Conservation (phyloP, 441 rosid species). For the Dalechampia spathulata region DNA sequence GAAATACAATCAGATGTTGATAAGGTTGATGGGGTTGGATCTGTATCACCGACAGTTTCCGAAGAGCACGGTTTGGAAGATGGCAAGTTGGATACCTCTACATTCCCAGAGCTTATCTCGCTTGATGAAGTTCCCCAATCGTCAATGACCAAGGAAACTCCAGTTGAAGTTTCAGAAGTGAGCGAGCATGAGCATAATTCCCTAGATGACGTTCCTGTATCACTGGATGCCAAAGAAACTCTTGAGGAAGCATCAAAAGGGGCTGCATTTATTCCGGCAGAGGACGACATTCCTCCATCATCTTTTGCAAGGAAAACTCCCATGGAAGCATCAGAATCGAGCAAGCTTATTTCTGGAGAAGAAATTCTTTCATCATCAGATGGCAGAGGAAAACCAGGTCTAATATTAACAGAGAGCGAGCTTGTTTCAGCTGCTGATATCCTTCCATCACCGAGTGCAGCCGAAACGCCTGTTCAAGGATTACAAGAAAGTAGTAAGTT, state of each 20-base stretch:
- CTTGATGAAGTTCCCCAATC: slow-evolving; percentile 17
- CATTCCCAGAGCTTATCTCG: slow-evolving; percentile 30
- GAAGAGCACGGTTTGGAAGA: slow-evolving; percentile 27
- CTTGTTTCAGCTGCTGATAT: slow-evolving; percentile 21
- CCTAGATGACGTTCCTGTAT: slow-evolving; percentile 12
- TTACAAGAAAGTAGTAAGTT: slow-evolving; percentile 40
- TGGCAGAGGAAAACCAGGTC: slow-evolving; percentile 15
- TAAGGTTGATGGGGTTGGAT: slow-evolving; percentile 13
- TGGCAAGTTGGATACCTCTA: slow-evolving; percentile 16
- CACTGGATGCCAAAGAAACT: slow-evolving; percentile 16
- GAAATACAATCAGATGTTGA: slow-evolving; percentile 23
- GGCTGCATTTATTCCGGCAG: slow-evolving; percentile 13
- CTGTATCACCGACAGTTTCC: slow-evolving; percentile 7
- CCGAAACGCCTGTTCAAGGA: slow-evolving; percentile 18
- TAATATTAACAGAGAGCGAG: slow-evolving; percentile 15
- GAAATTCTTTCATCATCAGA: slow-evolving; percentile 9
- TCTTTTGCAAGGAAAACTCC: neutral
- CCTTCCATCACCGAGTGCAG: slow-evolving; percentile 5
- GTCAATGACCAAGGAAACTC: slow-evolving; percentile 10
- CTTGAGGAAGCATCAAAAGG: slow-evolving; percentile 20
- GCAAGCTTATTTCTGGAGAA: slow-evolving; percentile 10
- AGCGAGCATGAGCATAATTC: slow-evolving; percentile 9
- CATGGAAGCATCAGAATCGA: slow-evolving; percentile 14
- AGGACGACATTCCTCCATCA: slow-evolving; percentile 14
- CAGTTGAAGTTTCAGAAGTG: slow-evolving; percentile 20